Evolutionary conservation across 768 basidiomycete species (phyloP).

Genomic region (Auricularia cornea): DNA sequence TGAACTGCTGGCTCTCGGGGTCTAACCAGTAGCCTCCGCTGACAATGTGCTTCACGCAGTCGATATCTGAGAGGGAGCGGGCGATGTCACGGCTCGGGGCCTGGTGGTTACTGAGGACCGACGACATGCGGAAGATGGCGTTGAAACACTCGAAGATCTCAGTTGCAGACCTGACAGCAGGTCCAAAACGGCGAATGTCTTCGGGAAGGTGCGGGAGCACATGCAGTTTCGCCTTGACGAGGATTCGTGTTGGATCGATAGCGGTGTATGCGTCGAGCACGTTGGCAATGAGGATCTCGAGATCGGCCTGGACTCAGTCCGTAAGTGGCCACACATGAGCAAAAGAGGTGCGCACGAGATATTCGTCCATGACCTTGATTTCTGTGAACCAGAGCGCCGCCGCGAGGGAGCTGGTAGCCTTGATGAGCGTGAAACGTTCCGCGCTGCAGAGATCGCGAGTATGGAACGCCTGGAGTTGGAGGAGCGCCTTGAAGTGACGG

Average conservation of each 20-base stretch:
- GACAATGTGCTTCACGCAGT: constrained; percentile 22
- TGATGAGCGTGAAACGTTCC: constrained; percentile 2
- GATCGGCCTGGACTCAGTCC: constrained; percentile 1
- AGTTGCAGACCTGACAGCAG: too few species aligned
- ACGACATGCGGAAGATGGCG: constrained; percentile 5
- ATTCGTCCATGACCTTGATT: constrained; percentile 7
- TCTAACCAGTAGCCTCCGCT: constrained; percentile 20
- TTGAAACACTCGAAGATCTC: not conserved
- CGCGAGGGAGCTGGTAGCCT: constrained; percentile 11
- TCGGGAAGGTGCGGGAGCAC: constrained; percentile 22
- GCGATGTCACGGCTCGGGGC: constrained; percentile 12
- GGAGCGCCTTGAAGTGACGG: constrained; percentile 32
- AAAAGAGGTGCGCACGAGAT: constrained; percentile 8
- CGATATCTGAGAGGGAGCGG: constrained; percentile 8
- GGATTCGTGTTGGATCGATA: constrained; percentile 28
- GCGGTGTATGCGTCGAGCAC: constrained; percentile 26
- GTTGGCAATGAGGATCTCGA: constrained; percentile 24
- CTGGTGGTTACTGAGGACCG: constrained; percentile 8
- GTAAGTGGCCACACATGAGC: not conserved
- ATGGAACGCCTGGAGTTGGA: constrained; percentile 31
- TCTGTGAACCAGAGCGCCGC: constrained; percentile 9
- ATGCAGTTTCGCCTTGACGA: constrained; percentile 27
- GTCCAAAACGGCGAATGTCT: constrained; percentile 14
- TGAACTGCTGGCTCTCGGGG: too few species aligned
- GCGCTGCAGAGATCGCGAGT: constrained; percentile 19